A percentile compares a stretch with the other conserved stretches of the same genome.
These are phyloP conservation scores for Dactylellina parvicollis DNA, from an alignment of 2,329 filamentous ascomycete species.

Conservation along the genomic window DNA sequence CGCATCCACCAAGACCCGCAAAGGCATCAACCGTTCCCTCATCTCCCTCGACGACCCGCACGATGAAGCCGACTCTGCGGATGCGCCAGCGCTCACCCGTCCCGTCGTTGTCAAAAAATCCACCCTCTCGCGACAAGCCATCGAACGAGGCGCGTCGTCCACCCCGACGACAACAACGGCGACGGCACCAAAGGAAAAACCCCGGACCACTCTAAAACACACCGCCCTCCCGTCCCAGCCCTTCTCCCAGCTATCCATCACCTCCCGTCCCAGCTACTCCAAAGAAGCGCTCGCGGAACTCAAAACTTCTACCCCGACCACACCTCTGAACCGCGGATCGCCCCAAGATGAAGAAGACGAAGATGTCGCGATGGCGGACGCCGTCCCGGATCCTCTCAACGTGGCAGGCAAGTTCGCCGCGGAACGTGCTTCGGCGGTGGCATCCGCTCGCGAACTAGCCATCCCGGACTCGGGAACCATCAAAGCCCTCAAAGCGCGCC, in stretches of 20 bases:
- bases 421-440: constrained; percentile 13
- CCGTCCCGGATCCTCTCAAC: constrained; percentile 22
- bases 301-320: constrained; percentile 41
- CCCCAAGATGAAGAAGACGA: constrained; percentile 16
- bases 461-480: constrained; percentile 49
- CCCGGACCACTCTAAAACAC: constrained; percentile 34
- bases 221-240: constrained; percentile 36
- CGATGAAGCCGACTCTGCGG: constrained; percentile 13
- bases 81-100: constrained; percentile 19
- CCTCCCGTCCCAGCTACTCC: constrained; percentile 40
- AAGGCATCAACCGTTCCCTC: constrained; percentile 20
- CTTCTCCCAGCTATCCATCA: constrained; percentile 45
- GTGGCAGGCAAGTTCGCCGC: constrained; percentile 38
- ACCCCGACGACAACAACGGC: not conserved
- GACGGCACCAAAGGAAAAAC: constrained; percentile 35
- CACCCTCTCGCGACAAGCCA: constrained; percentile 29
- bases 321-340: constrained; percentile 29
- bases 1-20: constrained; percentile 38
- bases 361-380: constrained; percentile 41
- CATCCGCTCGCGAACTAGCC: constrained; percentile 6
- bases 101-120: constrained; percentile 50
- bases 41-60: constrained; percentile 41
- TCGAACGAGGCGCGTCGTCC: constrained; percentile 33
- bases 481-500: constrained; percentile 45
- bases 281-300: constrained; percentile 51